These are phyloP conservation scores for Pelargonium citronellum DNA, from an alignment of 441 rosid genomes.

Conservation along the genomic window DNA sequence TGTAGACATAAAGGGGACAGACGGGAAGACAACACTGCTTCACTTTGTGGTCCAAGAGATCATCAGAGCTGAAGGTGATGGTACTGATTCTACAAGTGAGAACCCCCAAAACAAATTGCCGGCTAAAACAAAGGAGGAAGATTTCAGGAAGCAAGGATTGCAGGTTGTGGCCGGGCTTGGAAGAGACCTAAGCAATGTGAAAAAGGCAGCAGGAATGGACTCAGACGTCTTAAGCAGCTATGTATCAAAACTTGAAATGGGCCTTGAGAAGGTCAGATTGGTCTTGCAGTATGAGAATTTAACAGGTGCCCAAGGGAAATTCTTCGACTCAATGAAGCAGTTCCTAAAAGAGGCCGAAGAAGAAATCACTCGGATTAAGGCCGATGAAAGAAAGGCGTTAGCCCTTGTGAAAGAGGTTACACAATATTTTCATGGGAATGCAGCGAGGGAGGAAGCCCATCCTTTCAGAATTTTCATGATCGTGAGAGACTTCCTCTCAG, in stretches of 20 bases:
- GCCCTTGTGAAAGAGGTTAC: constrained; percentile 82
- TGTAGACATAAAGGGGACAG: constrained; percentile 91
- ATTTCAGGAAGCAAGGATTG: constrained; percentile 78
- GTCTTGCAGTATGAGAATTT: constrained; percentile 58
- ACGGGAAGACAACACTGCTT: constrained; percentile 91
- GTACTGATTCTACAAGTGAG: constrained; percentile 34
- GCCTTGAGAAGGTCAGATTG: constrained; percentile 63
- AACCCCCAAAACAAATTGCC: constrained; percentile 29
- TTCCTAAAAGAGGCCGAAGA: constrained; percentile 74
- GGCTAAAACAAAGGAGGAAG: constrained; percentile 42
- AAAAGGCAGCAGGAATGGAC: constrained; percentile 96
- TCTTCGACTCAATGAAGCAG: constrained; percentile 59
- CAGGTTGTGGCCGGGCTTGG: constrained; percentile 83
- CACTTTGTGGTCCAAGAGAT: constrained; percentile 99
- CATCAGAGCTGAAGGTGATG: constrained; percentile 65
- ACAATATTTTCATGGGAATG: constrained; percentile 79
- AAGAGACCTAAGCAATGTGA: constrained; percentile 74
- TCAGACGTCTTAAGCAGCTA: constrained; percentile 84
- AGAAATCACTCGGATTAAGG: constrained; percentile 60
- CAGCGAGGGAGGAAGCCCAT: constrained; percentile 90
- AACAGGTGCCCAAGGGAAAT: constrained; percentile 52
- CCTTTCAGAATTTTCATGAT: constrained; percentile 89
- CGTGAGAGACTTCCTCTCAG: constrained; percentile 75
- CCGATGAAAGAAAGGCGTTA: constrained; percentile 62
- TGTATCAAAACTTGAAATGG: constrained; percentile 70